Conservation (phyloP, 768 basidiomycete genomes). For the Trametes punicea region DNA sequence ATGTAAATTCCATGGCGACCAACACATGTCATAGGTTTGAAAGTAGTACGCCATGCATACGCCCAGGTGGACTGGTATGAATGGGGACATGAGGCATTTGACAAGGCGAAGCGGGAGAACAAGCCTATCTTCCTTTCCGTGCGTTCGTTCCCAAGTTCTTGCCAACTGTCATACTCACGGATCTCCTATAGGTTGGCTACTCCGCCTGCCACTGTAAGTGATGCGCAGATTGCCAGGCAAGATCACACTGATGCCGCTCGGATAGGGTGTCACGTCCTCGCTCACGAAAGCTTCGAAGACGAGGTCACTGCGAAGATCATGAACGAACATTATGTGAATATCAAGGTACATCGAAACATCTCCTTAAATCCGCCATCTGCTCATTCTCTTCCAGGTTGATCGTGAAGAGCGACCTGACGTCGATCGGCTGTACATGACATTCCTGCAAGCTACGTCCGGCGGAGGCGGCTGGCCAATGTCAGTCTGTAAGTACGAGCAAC, state of each 20-base stretch:
- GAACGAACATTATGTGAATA: slow-evolving; percentile 38
- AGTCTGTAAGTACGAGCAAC: slow-evolving; percentile 24
- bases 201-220: slow-evolving; percentile 41
- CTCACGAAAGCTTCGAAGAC: slow-evolving; percentile 39
- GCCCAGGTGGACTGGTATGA: slow-evolving; percentile 29
- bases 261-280: slow-evolving; percentile 30
- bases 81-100: slow-evolving; percentile 28
- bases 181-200: slow-evolving; percentile 32
- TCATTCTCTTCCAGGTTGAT: slow-evolving; percentile 28
- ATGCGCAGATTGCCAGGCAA: slow-evolving; percentile 11
- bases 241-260: background rate
- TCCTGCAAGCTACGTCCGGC: slow-evolving; percentile 34
- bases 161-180: background rate
- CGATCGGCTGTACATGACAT: slow-evolving; percentile 43
- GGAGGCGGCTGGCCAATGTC: slow-evolving; percentile 36
- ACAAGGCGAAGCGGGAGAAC: slow-evolving; percentile 26
- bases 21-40: background rate
- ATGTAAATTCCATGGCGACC: background rate
- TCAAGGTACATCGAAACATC: slow-evolving; percentile 26
- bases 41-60: background rate
- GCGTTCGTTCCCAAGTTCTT: background rate
- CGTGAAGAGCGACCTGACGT: slow-evolving; percentile 42
- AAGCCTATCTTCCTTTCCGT: slow-evolving; percentile 37
- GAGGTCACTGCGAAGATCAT: slow-evolving; percentile 35
- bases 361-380: background rate